Evolutionary conservation across 75 land plant genomes (phyloP), one percentile per base, ranked within the genome.

Genomic region (Azolla pinnata): DNA sequence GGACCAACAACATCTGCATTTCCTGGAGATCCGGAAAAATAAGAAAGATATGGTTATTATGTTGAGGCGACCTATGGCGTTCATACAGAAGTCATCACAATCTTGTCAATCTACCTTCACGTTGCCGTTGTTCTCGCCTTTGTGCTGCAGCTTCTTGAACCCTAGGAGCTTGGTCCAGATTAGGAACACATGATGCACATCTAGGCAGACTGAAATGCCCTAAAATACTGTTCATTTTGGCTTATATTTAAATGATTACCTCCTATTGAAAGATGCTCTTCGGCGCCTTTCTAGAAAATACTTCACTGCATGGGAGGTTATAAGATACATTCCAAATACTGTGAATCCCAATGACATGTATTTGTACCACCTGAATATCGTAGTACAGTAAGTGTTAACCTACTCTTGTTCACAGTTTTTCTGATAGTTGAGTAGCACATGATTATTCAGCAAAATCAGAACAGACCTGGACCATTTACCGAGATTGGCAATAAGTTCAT

Each of bases 71-170:
- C 34, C 8, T 40, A 20, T 40, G 26, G 19, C 25, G 17, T 23
- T 49, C 12, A 35, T 35, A n/a, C n/a, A n/a, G n/a, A n/a, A n/a
- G n/a, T n/a, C n/a, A n/a, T n/a, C n/a, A n/a, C n/a, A n/a, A n/a
- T n/a, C n/a, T n/a, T n/a, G n/a, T n/a, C n/a, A 33, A 9, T 26
- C 12, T 58, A 81, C 85, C 81, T 60, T 82, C 80, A 23, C 19
- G 46, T 14, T 73, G 67, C 59, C 72, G 71, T 14, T 28, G 69
- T 44, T 64, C 81, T 56, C 63, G 67, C 42, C 78, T 65, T 59
- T 62, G 76, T 18, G 85, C 83, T 47, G 95, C 97, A 21, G 99
- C 99, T 63, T 81, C 99, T 68, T 85, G 76, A n/a, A 89, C 96
- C 76, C 99, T 89, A 53, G 29, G 68, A 8, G 7, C 23, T 4